These are phyloP conservation scores for Debaryomyces sp. DNA, from an alignment of 1,139 yeast species.

Conservation along the genomic window DNA sequence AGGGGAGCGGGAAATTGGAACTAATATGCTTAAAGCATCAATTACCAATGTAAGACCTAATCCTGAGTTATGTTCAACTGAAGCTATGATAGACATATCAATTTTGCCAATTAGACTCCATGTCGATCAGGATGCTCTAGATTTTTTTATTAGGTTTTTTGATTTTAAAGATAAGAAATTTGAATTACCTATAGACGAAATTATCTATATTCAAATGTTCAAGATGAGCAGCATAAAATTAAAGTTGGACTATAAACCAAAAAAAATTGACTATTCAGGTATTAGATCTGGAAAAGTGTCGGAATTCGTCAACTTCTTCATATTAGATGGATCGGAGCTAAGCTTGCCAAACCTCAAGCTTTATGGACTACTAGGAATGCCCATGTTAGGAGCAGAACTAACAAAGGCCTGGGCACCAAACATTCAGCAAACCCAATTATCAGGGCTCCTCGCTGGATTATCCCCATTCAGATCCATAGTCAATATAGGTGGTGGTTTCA, in stretches of 20 bases:
- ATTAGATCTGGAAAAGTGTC: constrained; percentile 82
- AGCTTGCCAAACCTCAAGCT: constrained; percentile 61
- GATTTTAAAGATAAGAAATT: constrained; percentile 79
- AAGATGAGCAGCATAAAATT: constrained; percentile 63
- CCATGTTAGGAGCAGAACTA: constrained; percentile 56
- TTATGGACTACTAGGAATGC: constrained; percentile 78
- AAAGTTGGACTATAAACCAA: constrained; percentile 89
- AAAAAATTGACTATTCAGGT: constrained; percentile 81
- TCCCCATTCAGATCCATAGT: constrained; percentile 81
- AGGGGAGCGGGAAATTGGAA: constrained; percentile 72
- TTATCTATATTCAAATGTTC: constrained; percentile 68
- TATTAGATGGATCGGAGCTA: constrained; percentile 81
- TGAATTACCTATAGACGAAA: constrained; percentile 60
- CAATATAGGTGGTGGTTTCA: constrained; percentile 77
- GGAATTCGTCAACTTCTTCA: constrained; percentile 86
- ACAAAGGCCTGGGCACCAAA: constrained; percentile 85
- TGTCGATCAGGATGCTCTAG: constrained; percentile 92
- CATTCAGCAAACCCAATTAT: constrained; percentile 74
- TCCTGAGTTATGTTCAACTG: constrained; percentile 66
- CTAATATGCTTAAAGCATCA: constrained; percentile 60
- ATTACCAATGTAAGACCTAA: constrained; percentile 70
- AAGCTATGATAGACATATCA: constrained; percentile 56
- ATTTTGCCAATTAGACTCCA: constrained; percentile 78
- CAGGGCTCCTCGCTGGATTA: constrained; percentile 80
- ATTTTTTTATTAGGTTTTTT: constrained; percentile 76